Evolutionary conservation across 345 rosid species (phyloP), one percentile per base, ranked within the genome.

Genomic region (Leavenworthia alabamica): DNA sequence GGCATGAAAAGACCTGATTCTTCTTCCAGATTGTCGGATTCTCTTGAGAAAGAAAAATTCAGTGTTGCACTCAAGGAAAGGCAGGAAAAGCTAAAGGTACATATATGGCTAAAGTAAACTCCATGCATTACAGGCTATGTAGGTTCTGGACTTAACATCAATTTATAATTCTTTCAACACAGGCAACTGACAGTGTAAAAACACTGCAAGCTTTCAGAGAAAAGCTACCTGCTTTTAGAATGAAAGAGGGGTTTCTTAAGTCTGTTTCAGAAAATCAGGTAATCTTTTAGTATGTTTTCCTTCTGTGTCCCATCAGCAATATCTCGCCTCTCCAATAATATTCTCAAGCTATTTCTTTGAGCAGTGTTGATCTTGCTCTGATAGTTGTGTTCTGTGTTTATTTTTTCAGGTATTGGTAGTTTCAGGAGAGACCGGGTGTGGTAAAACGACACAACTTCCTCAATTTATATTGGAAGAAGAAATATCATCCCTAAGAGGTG

Each of bases 351-450:
- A 24, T 27, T 32, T 46, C 3, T 10, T 64, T 58, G 40, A 45
- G 61, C 23, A 28, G 46, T 39, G 8, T 62, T 70, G 63, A 23
- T 27, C 15, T 54, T 69, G 28, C 20, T 29, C 44, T 47, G 4
- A 61, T 44, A 13, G 6, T 4, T 54, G 43, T 67, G 61, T 29
- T 12, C 10, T 60, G 24, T 61, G 45, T 58, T 60, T 58, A 12
- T 32, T 40, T 66, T 66, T 16, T 40, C 44, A 92, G 98, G 93
- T 89, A 44, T 43, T 89, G 66, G 97, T 92, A 32, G 85, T 89
- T 61, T 92, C 98, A 48, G 98, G 98, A 56, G 96, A 86, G 79
- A 92, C 98, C 1, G 98, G 98, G 19, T 92, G 98, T 83, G 97
- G 98, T 70, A 92, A 92, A 78, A 89, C 98, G 52, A 89, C 98